Evolutionary conservation across 352 stramenopile species (phyloP).

Genomic region (Phytophthora podocarpi): DNA sequence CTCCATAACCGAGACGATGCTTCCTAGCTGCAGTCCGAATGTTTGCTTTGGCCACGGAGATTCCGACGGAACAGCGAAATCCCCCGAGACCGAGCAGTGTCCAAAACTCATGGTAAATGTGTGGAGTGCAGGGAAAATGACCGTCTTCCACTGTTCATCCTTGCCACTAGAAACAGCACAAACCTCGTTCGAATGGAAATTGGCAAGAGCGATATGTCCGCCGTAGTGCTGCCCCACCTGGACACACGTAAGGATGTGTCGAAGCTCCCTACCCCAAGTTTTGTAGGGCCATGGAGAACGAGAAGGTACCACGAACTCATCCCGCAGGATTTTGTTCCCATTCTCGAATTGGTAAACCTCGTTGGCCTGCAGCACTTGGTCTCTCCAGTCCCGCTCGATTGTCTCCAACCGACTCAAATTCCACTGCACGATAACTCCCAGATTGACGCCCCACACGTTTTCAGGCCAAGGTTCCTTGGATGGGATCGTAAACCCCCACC

Average conservation of each 20-base stretch:
- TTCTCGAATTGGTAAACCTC: conserved; percentile 34
- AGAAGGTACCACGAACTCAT: conserved; percentile 33
- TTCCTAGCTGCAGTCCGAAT: conserved; percentile 15
- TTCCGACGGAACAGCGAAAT: conserved; percentile 24
- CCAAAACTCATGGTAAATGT: conserved; percentile 29
- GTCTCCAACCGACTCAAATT: conserved; percentile 23
- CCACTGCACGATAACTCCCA: conserved; percentile 31
- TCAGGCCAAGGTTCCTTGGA: conserved; percentile 29
- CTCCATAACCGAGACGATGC: conserved; percentile 21
- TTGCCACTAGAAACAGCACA: conserved; percentile 1
- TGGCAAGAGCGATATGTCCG: conserved; percentile 23
- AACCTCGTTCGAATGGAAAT: conserved; percentile 9
- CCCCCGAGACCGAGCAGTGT: conserved; percentile 23
- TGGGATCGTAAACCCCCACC: conserved; percentile 20
- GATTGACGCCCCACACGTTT: conserved; percentile 30
- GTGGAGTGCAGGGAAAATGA: conserved; percentile 31
- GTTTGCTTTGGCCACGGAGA: conserved; percentile 28
- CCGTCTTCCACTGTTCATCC: conserved; percentile 21
- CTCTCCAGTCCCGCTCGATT: conserved; percentile 31
- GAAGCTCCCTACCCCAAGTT: conserved; percentile 27
- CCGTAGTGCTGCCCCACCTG: conserved; percentile 28
- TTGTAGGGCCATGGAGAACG: conserved; percentile 32
- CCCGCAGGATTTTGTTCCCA: conserved; percentile 23
- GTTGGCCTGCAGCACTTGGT: conserved; percentile 27
- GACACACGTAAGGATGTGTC: conserved; percentile 23